Base-by-base conservation (phyloP, 2,329 filamentous ascomycete genomes). In the Calonectria pauciramosa region DNA sequence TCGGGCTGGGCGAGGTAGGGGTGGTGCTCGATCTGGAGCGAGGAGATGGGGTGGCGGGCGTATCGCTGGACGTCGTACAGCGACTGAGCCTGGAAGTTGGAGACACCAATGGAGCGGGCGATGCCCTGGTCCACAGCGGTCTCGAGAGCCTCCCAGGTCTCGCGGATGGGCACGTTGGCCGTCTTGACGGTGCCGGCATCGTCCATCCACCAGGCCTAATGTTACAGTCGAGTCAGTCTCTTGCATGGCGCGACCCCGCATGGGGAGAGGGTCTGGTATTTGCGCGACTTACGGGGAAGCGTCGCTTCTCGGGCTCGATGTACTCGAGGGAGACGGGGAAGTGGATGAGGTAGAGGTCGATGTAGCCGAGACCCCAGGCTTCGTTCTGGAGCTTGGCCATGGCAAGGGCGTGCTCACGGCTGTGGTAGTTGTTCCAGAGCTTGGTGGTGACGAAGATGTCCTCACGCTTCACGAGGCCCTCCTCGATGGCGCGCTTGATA, bases 401-500 rank as follows among this genome's bases (percentile, higher is more conserved):
- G 59, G 91, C 91, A 83, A 93, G 90, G 69, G 96, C 94, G 79
- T 91, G 90, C 78, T 96, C 93, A 78, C 89, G 90, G 81, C 95
- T 93, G 88, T 97, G 94, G 90, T 96, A 97, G 82, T 93, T 93
- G 88, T 96, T 96, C 95, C 95, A 97, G 66, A 97, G 93, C 89
- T 97, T 98, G 85, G 93, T 95, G 76, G 96, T 94, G 83, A 98
- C 91, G 90, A 97, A 97, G 82, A 98, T 93, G 38, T 97, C 95
- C 85, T 94, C 92, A 72, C 94, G 85, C 66, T 93, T 92, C 14
- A 94, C 88, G 60, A 93, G 89, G 38, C 90, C 90, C 75, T 92
- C 88, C 10, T 82, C 81, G 79, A 90, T 89, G 60, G 89, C 89
- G 52, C 84, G 89, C 78, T 88, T 90, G 81, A 94, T 91, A 26